phyloP scores from a whole-genome alignment of 805 yeast species.

The Metschnikowia noctiluminum region DNA sequence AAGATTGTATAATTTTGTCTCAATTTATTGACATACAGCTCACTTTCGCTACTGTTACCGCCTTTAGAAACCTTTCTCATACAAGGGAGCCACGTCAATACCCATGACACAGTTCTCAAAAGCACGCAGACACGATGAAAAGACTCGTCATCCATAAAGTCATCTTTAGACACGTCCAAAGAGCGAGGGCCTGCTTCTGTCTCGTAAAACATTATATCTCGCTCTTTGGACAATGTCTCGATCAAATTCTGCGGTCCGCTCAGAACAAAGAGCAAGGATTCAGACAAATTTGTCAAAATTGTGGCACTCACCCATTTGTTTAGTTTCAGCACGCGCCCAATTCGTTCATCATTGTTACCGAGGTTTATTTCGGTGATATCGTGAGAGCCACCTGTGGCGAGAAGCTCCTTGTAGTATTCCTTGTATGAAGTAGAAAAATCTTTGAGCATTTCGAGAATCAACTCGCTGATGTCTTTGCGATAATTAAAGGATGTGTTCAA shows the following conservation, averaged over 20 bases:
- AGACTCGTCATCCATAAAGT: constrained; percentile 51
- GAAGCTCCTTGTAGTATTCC: constrained; percentile 36
- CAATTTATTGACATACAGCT: constrained; percentile 27
- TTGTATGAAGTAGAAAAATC: constrained; percentile 32
- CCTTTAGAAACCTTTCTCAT: constrained; percentile 42
- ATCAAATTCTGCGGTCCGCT: neutral
- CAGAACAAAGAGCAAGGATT: constrained; percentile 9
- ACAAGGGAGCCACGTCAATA: constrained; percentile 57
- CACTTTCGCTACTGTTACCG: constrained; percentile 17
- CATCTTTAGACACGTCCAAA: constrained; percentile 42
- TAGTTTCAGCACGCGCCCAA: constrained; percentile 26
- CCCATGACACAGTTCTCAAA: constrained; percentile 53
- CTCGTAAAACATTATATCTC: constrained; percentile 25
- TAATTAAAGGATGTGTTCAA: constrained; percentile 60
- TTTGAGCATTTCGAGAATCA: constrained; percentile 38
- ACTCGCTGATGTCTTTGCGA: constrained; percentile 52
- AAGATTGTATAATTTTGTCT: constrained; percentile 41
- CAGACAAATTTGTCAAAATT: constrained; percentile 25
- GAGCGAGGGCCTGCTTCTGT: constrained; percentile 18
- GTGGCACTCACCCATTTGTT: constrained; percentile 33
- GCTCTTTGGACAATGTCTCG: constrained; percentile 23
- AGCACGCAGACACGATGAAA: constrained; percentile 52
- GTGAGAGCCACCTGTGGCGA: constrained; percentile 26
- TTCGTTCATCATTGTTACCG: constrained; percentile 9
- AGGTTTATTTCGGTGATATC: constrained; percentile 17